Evolutionary conservation across 768 basidiomycete species (phyloP).

Genomic region (Leccinellum luteum): DNA sequence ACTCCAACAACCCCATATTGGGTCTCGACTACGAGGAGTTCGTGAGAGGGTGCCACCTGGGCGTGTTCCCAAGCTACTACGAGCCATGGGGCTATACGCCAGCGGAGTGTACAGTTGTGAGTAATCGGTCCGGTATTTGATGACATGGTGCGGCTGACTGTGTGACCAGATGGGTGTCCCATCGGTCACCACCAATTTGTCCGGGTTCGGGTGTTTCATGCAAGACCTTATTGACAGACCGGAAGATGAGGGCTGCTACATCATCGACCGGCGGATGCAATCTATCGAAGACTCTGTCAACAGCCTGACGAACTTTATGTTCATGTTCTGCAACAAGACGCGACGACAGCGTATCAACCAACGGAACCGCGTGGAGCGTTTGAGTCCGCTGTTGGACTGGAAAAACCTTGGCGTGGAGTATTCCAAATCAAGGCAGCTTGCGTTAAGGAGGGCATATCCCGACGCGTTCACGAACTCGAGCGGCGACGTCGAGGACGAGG

Average conservation of each 20-base stretch:
- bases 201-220: slow-evolving; percentile 98
- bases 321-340: slow-evolving; percentile 74
- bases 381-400: slow-evolving; percentile 95
- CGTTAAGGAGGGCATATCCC: slow-evolving; percentile 90
- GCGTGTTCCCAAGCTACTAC: slow-evolving; percentile 98
- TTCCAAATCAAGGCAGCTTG: slow-evolving; percentile 89
- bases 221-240: slow-evolving; percentile 95
- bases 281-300: slow-evolving; percentile 90
- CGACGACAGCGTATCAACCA: slow-evolving; percentile 98
- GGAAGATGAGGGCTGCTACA: slow-evolving; percentile 94
- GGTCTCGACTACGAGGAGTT: slow-evolving; percentile 99
- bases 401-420: slow-evolving; percentile 98
- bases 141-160: slow-evolving; percentile 8
- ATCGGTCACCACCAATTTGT: slow-evolving; percentile 94
- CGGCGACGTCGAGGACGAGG: slow-evolving; percentile 49
- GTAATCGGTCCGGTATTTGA: slow-evolving; percentile 28
- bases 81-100: slow-evolving; percentile 97
- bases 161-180: slow-evolving; percentile 89
- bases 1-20: slow-evolving; percentile 95
- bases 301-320: slow-evolving; percentile 76
- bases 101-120: slow-evolving; percentile 96
- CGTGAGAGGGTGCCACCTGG: slow-evolving; percentile 95
- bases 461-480: slow-evolving; percentile 77
- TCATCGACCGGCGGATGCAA: slow-evolving; percentile 88
- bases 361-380: slow-evolving; percentile 93